Conservation (phyloP, 148 eudicot genomes). For the Rhododendron ovatum region DNA sequence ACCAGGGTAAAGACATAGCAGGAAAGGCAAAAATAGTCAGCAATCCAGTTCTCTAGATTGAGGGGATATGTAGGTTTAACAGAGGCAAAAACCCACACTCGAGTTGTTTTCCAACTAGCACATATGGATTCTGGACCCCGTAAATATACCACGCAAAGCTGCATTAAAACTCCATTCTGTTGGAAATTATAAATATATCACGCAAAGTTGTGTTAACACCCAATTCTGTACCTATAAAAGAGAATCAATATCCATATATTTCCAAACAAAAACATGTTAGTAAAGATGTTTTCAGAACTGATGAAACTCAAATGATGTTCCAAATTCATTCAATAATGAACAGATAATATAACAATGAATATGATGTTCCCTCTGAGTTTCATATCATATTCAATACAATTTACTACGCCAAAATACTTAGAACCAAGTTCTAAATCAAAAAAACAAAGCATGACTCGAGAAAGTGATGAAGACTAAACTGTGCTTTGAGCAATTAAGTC, state of each 20-base stretch:
- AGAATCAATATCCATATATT: neutral
- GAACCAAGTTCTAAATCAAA: neutral
- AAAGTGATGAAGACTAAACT: slow-evolving; percentile 3
- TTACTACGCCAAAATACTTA: slow-evolving; percentile 5
- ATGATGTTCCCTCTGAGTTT: slow-evolving; percentile 7
- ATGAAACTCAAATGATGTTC: neutral
- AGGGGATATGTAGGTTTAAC: neutral
- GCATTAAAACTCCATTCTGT: neutral
- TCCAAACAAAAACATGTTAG: neutral
- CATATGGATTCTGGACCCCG: neutral
- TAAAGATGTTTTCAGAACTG: neutral
- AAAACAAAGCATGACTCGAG: neutral
- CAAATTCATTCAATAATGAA: neutral
- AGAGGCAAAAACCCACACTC: neutral
- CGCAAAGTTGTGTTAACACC: neutral
- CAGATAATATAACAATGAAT: neutral
- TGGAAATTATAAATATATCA: neutral
- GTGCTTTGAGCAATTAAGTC: slow-evolving; percentile 4
- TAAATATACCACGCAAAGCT: neutral
- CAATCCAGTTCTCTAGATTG: neutral
- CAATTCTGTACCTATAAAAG: neutral
- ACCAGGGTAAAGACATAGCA: neutral
- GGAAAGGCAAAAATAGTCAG: neutral
- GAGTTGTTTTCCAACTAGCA: neutral
- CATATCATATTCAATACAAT: slow-evolving; percentile 6